Evolutionary conservation across 2,329 filamentous ascomycete species (phyloP), one percentile per base, ranked within the genome.

Genomic region (Coleophoma eucalyptorum): DNA sequence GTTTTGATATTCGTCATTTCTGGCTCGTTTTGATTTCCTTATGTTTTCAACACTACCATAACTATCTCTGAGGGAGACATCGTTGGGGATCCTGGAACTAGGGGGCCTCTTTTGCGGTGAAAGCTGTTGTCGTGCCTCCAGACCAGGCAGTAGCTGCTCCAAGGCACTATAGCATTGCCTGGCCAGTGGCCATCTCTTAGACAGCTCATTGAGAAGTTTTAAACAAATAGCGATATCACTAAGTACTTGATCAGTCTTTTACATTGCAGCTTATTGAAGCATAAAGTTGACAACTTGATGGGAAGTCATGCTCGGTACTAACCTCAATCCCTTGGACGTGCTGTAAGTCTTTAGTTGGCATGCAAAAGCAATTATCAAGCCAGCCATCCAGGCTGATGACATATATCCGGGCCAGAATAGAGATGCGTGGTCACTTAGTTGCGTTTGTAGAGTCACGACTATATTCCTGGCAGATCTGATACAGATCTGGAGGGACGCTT

Each of bases 361-460:
- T 34, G 19, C 43, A 45, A 45, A 45, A 16, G 43, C 43, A 33
- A 45, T 33, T 10, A 45, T 32, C 15, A 45, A 32, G n/a, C 43
- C 43, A 26, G 43, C 20, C 43, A 45, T 45, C 43, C 43, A 45
- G 4, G 43, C 21, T 6, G 19, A 31, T 11, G 43, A 45, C 31
- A 45, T 21, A 15, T 16, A 26, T 11, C 43, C 43, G 5, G 43
- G 43, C n/a, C 20, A 32, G 32, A 32, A 45, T 8, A 45, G 16
- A 20, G 53, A 57, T n/a, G 58, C 46, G 2, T 53, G 53, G 32
- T 31, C 19, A 13, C n/a, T 15, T 26, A 33, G n/a, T 13, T 45
- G 43, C 18, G 20, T 38, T 38, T 38, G 13, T 12, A 38, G 16
- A 38, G 35, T 38, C 13, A 18, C 13, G 6, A 38, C 13, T 38